A percentile compares a stretch with the other conserved stretches of the same genome.
phyloP scores from a whole-genome alignment of 352 stramenopile species.

The Blastocystis sp. region DNA sequence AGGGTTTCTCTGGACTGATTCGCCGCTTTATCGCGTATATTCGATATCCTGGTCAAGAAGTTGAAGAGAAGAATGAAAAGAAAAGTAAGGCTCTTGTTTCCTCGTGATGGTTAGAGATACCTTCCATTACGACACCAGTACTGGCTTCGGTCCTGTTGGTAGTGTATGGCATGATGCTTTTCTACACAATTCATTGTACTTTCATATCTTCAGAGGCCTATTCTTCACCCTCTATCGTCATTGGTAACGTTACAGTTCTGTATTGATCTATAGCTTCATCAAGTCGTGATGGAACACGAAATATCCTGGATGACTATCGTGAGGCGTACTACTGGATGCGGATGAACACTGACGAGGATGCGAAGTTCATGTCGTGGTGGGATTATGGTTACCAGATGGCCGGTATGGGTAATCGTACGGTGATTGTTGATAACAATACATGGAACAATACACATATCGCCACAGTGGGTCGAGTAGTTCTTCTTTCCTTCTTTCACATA shows the following conservation, averaged over 20 bases:
- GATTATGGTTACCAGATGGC: slow-evolving; percentile 85
- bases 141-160: slow-evolving; percentile 64
- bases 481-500: not conserved
- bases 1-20: slow-evolving; percentile 74
- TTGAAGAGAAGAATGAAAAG: slow-evolving; percentile 33
- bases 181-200: slow-evolving; percentile 78
- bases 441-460: slow-evolving; percentile 94
- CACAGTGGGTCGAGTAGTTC: slow-evolving; percentile 74
- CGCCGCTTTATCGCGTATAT: slow-evolving; percentile 67
- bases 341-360: slow-evolving; percentile 79
- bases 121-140: not conserved
- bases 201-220: slow-evolving; percentile 83
- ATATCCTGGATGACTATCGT: slow-evolving; percentile 92
- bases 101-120: not conserved
- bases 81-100: not conserved
- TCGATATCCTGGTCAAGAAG: slow-evolving; percentile 1
- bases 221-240: slow-evolving; percentile 83
- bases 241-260: slow-evolving; percentile 70
- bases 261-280: slow-evolving; percentile 63
- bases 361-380: slow-evolving; percentile 71
- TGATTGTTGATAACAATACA: slow-evolving; percentile 87
- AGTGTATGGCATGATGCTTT: slow-evolving; percentile 73
- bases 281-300: slow-evolving; percentile 71
- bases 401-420: slow-evolving; percentile 77
- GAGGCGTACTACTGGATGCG: slow-evolving; percentile 84